Evolutionary conservation across 73 alveolate species (phyloP).

Genomic region (Tetrahymena borealis): DNA sequence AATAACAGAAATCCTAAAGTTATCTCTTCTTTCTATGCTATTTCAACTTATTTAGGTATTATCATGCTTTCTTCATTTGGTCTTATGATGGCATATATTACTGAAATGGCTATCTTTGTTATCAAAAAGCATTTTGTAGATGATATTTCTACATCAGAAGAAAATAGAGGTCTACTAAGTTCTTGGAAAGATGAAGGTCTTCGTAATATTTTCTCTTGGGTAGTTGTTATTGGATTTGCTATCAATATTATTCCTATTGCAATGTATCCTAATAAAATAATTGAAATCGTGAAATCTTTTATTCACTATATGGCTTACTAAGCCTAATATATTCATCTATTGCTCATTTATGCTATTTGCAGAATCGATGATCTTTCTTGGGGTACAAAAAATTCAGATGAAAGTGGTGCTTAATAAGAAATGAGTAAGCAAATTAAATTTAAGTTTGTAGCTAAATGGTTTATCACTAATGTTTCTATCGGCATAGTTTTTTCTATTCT

Average conservation of each 20-base stretch:
- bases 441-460: background rate
- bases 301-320: constrained; percentile 23
- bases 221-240: background rate
- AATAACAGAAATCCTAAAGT: background rate
- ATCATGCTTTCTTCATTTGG: constrained; percentile 12
- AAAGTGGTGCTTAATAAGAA: background rate
- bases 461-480: background rate
- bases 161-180: background rate
- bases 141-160: background rate
- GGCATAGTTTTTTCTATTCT: background rate
- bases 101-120: background rate
- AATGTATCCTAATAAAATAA: background rate
- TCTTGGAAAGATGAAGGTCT: background rate
- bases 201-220: background rate
- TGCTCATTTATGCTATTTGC: constrained; percentile 25
- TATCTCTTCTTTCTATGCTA: background rate
- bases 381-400: constrained; percentile 36
- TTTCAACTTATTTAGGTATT: constrained; percentile 31
- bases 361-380: constrained; percentile 45
- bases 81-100: background rate
- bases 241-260: background rate
- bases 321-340: constrained; percentile 33
- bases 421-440: background rate
- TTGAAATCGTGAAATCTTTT: background rate
- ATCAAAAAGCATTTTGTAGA: background rate